These are phyloP conservation scores for Salvia hispanica DNA, from an alignment of 257 asterid genomes.

Conservation along the genomic window DNA sequence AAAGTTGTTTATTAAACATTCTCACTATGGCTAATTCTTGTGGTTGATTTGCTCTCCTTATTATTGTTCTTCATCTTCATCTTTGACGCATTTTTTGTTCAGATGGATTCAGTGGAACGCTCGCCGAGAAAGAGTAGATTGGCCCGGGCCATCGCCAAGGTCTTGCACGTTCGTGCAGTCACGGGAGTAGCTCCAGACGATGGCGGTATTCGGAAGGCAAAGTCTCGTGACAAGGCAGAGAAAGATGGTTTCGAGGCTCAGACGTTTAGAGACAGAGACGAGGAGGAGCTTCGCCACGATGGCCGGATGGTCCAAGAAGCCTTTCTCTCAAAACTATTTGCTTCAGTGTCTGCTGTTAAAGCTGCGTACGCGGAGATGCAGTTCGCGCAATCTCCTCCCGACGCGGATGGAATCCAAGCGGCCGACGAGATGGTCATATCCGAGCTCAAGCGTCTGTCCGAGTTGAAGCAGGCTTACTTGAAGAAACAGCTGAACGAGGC, in stretches of 20 bases:
- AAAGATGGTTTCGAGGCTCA: slow-evolving; percentile 25
- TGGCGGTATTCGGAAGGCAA: slow-evolving; percentile 32
- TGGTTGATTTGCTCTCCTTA: slow-evolving; percentile 22
- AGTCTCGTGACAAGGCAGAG: slow-evolving; percentile 37
- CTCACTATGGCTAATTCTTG: not conserved
- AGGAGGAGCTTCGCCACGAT: slow-evolving; percentile 23
- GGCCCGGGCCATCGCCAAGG: slow-evolving; percentile 64
- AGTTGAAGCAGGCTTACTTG: slow-evolving; percentile 57
- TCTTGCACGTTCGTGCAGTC: slow-evolving; percentile 47
- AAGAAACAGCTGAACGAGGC: slow-evolving; percentile 54
- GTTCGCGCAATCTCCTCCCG: slow-evolving; percentile 68
- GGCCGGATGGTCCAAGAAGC: slow-evolving; percentile 51
- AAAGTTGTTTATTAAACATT: not conserved
- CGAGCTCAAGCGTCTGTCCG: slow-evolving; percentile 63
- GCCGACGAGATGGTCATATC: slow-evolving; percentile 63
- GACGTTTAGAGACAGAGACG: slow-evolving; percentile 36
- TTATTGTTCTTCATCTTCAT: slow-evolving; percentile 9
- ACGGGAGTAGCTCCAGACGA: slow-evolving; percentile 38
- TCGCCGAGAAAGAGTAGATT: slow-evolving; percentile 54
- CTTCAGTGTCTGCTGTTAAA: slow-evolving; percentile 61
- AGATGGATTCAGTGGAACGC: slow-evolving; percentile 69
- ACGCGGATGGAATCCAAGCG: slow-evolving; percentile 72
- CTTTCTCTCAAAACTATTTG: slow-evolving; percentile 65
- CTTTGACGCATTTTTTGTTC: slow-evolving; percentile 37
- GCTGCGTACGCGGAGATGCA: slow-evolving; percentile 81